Evolutionary conservation across 768 basidiomycete genomes (phyloP).

Genomic region (Arthromyces matolae): DNA sequence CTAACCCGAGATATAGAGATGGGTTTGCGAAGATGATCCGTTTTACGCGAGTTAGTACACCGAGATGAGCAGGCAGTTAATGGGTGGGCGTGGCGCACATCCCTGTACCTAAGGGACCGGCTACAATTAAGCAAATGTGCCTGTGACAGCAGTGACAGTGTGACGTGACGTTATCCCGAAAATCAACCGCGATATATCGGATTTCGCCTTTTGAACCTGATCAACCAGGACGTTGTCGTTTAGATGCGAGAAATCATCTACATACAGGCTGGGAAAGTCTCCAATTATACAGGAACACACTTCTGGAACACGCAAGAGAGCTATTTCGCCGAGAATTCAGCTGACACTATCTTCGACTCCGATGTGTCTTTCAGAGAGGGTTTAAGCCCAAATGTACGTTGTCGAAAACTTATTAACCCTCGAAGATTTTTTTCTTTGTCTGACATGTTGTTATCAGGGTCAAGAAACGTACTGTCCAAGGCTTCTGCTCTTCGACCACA

Average conservation of each 20-base stretch:
- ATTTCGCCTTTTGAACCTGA: not conserved
- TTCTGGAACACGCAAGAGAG: slow-evolving; percentile 81
- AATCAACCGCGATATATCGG: not conserved
- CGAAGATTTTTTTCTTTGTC: too few species aligned
- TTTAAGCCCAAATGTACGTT: slow-evolving; percentile 43
- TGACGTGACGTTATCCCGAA: slow-evolving; percentile 11
- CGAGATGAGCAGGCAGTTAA: too few species aligned
- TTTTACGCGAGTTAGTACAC: too few species aligned
- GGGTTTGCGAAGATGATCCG: too few species aligned
- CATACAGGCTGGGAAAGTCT: slow-evolving; percentile 64
- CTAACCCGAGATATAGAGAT: too few species aligned
- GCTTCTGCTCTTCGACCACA: slow-evolving; percentile 62
- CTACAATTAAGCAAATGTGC: too few species aligned
- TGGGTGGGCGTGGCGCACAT: slow-evolving; percentile 6
- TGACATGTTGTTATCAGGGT: too few species aligned
- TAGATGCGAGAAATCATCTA: slow-evolving; percentile 77
- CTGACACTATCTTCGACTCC: slow-evolving; percentile 43
- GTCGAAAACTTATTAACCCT: not conserved
- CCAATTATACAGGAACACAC: slow-evolving; percentile 71
- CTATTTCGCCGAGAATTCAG: slow-evolving; percentile 51
- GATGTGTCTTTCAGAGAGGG: slow-evolving; percentile 69
- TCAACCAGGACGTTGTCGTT: not conserved
- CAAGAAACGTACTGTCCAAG: slow-evolving; percentile 54
- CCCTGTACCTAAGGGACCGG: not conserved
- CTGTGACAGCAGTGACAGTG: too few species aligned